These are phyloP conservation scores for Ormosia semicastrata DNA, from an alignment of 306 rosid genomes.

Conservation along the genomic window DNA sequence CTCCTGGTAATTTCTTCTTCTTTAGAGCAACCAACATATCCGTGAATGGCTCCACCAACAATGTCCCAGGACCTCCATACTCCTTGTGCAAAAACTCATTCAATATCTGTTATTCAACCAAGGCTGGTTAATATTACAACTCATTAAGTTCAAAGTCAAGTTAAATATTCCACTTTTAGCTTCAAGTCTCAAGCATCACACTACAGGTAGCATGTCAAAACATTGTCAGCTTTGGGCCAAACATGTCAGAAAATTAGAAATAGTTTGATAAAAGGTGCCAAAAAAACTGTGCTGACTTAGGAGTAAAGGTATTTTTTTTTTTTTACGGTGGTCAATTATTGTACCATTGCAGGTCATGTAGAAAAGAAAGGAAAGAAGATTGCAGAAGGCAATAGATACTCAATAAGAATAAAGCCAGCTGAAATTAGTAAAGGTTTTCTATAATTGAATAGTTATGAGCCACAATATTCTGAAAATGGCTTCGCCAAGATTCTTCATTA, in stretches of 20 bases:
- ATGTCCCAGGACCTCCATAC: slow-evolving; percentile 58
- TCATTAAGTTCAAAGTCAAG: slow-evolving; percentile 19
- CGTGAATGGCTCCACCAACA: slow-evolving; percentile 60
- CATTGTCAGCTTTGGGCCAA: slow-evolving; percentile 43
- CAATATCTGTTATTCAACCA: slow-evolving; percentile 32
- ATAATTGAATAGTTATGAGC: not conserved
- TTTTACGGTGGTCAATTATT: slow-evolving; percentile 10
- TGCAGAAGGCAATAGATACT: slow-evolving; percentile 6
- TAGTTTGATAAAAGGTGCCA: not conserved
- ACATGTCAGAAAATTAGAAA: slow-evolving; percentile 36
- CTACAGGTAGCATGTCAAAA: slow-evolving; percentile 39
- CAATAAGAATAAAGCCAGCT: not conserved
- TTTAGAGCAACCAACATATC: slow-evolving; percentile 49
- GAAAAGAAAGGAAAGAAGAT: slow-evolving; percentile 6
- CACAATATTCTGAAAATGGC: slow-evolving; percentile 12
- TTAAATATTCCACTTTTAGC: slow-evolving; percentile 26
- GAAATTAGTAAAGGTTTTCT: slow-evolving; percentile 21
- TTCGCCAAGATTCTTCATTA: not conserved
- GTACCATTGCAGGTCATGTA: slow-evolving; percentile 14
- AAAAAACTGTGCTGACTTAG: slow-evolving; percentile 16
- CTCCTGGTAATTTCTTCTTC: slow-evolving; percentile 44
- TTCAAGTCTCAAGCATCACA: slow-evolving; percentile 35
- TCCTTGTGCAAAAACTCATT: slow-evolving; percentile 38
- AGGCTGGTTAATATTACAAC: slow-evolving; percentile 15
- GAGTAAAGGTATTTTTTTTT: not conserved